Percentiles rank a stretch among this genome's conserved stretches.
These are phyloP conservation scores for Aspergillus nidulans DNA, from an alignment of 495 filamentous ascomycete species.

Conservation along the genomic window DNA sequence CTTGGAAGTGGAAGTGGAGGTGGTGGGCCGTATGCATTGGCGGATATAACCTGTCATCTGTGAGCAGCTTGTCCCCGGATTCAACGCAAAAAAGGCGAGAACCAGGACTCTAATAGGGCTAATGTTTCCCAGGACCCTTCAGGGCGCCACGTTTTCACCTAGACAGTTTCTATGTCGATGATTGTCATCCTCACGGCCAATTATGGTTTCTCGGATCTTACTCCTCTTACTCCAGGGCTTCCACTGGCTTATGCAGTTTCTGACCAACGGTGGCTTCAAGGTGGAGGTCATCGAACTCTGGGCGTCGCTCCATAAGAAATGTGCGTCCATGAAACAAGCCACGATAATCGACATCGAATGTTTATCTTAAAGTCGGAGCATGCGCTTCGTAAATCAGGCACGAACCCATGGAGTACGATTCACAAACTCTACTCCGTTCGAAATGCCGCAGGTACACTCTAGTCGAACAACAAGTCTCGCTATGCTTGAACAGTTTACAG, in stretches of 20 bases:
- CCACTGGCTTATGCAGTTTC: background rate
- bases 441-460: background rate
- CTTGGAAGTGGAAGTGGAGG: conserved; percentile 1
- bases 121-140: conserved; percentile 16
- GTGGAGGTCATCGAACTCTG: conserved; percentile 7
- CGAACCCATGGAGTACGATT: conserved; percentile 15
- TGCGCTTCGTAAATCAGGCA: conserved; percentile 18
- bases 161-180: background rate
- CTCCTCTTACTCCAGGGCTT: no score
- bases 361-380: conserved; percentile 13
- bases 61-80: conserved; percentile 21
- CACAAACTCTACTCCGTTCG: background rate
- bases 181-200: background rate
- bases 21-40: conserved; percentile 12
- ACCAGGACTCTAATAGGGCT: conserved; percentile 19
- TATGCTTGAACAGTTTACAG: background rate
- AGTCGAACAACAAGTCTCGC: background rate
- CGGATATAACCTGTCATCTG: conserved; percentile 42
- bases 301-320: background rate
- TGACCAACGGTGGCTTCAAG: background rate
- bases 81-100: conserved; percentile 10
- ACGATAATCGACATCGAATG: conserved; percentile 1
- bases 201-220: background rate
- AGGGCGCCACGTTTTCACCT: conserved; percentile 22
- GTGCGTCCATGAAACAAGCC: conserved; percentile 4